Base-by-base conservation (phyloP, 495 filamentous ascomycete species). In the Trichoderma erinaceum region DNA sequence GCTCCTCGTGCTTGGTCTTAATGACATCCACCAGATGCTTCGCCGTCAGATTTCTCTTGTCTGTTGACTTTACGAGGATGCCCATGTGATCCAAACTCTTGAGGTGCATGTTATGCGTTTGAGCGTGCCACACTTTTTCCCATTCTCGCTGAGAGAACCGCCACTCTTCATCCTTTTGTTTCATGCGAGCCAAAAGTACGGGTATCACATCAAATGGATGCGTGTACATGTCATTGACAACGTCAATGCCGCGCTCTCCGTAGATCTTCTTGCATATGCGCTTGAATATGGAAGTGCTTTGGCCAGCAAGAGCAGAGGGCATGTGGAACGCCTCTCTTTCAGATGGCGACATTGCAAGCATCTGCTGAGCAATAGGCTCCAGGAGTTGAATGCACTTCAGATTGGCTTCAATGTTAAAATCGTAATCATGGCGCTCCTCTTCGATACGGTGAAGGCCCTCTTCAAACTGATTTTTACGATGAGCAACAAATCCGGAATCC, bases 261-360 rank as follows among this genome's bases (percentile, higher is more conserved):
- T 98, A 99, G n/a, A 99, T 90, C 80, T 99, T 99, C 86, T 97
- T 97, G 69, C 97, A 88, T 3, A 97, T 90, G 4, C 96, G 89
- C 79, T 96, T 92, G 77, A 97, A 97, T 73, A 99, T 97, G 0
- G 94, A 91, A 67, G 93, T 90, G 79, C 92, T 97, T 75, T 96
- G 93, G 0, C 96, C 93, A 68, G 93, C 96, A 65, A 98, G 88
- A 38, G 90, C 92, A 21, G 85, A 80, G 2, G 92, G 91, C 69
- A 99, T 85, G 67, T 85, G 85, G 79, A 93, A 97, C 4, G 78
- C 82, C 7, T 81, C 80, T 64, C 90, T 82, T 72, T 98, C 93
- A 16, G 85, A 84, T 4, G 86, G 80, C 7, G 81, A 81, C 84
- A 97, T 87, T 35, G 87, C 85, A 3, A 90, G 80, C 77, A 98